Conservation (phyloP, 805 yeast genomes). For the Maudiozyma serrabonitensis region DNA sequence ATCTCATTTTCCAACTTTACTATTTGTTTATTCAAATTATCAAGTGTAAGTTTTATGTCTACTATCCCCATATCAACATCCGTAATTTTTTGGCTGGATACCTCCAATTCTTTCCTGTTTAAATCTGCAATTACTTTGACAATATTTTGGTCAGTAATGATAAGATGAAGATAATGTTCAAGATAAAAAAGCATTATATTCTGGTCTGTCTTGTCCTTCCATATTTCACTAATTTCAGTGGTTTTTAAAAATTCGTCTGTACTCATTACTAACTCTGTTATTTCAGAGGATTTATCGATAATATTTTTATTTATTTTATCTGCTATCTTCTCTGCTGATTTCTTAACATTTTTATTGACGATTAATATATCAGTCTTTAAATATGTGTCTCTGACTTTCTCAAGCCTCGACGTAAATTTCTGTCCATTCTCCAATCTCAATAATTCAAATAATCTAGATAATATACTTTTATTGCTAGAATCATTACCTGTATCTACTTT, state of each 20-base stretch:
- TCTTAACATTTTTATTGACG: constrained; percentile 8
- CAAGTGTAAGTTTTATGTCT: constrained; percentile 25
- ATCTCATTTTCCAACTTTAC: constrained; percentile 15
- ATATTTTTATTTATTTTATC: constrained; percentile 10
- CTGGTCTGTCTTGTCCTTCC: constrained; percentile 4
- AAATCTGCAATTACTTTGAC: constrained; percentile 15
- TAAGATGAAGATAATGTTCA: constrained; percentile 9
- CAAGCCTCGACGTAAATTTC: constrained; percentile 12
- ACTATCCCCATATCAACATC: constrained; percentile 29
- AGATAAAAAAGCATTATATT: constrained; percentile 16
- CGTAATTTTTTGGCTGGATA: constrained; percentile 15
- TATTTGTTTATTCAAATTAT: constrained; percentile 12
- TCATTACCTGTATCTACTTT: neutral
- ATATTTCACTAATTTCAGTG: neutral
- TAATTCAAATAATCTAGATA: constrained; percentile 9
- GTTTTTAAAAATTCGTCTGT: constrained; percentile 11
- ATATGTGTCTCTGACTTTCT: constrained; percentile 5
- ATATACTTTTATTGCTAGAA: neutral
- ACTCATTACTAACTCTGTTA: constrained; percentile 18
- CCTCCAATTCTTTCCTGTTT: neutral
- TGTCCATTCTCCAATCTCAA: constrained; percentile 4
- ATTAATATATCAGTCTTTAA: constrained; percentile 6
- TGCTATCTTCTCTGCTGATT: constrained; percentile 6
- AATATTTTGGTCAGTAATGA: constrained; percentile 8
- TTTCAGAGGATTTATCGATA: constrained; percentile 10